Evolutionary conservation across 768 basidiomycete genomes (phyloP).

Genomic region (Trametopsis cervina): DNA sequence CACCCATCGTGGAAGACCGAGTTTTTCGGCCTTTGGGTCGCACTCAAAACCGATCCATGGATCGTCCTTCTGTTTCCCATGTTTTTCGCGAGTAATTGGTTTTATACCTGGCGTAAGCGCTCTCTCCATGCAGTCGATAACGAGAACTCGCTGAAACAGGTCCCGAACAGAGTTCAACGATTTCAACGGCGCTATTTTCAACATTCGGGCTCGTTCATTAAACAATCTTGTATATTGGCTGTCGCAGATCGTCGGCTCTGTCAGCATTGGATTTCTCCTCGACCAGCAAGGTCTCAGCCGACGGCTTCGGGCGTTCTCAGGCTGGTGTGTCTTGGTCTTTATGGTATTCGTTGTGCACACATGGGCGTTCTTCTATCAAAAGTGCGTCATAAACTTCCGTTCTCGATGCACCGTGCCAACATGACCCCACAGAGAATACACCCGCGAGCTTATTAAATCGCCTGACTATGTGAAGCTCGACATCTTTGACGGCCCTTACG

Average conservation of each 20-base stretch:
- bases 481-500: constrained; percentile 47
- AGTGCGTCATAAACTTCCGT: constrained; percentile 23
- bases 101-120: constrained; percentile 79
- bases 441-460: constrained; percentile 39
- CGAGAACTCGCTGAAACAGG: no score
- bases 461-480: constrained; percentile 52
- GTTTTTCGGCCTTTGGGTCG: constrained; percentile 59
- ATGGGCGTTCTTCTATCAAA: constrained; percentile 65
- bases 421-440: constrained; percentile 42
- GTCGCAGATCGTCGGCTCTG: constrained; percentile 68
- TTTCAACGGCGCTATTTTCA: constrained; percentile 71
- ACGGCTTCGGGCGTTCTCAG: constrained; percentile 62
- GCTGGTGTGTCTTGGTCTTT: constrained; percentile 54
- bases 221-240: constrained; percentile 79
- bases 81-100: constrained; percentile 82
- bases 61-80: constrained; percentile 77
- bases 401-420: no score
- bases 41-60: constrained; percentile 62
- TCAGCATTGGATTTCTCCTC: constrained; percentile 62
- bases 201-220: constrained; percentile 69
- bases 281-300: constrained; percentile 51
- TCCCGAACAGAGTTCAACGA: constrained; percentile 68
- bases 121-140: no score
- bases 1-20: constrained; percentile 79
- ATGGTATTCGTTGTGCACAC: constrained; percentile 65